Evolutionary conservation across 2,329 filamentous ascomycete species (phyloP), one percentile per base, ranked within the genome.

Genomic region (Fusarium sambucinum): DNA sequence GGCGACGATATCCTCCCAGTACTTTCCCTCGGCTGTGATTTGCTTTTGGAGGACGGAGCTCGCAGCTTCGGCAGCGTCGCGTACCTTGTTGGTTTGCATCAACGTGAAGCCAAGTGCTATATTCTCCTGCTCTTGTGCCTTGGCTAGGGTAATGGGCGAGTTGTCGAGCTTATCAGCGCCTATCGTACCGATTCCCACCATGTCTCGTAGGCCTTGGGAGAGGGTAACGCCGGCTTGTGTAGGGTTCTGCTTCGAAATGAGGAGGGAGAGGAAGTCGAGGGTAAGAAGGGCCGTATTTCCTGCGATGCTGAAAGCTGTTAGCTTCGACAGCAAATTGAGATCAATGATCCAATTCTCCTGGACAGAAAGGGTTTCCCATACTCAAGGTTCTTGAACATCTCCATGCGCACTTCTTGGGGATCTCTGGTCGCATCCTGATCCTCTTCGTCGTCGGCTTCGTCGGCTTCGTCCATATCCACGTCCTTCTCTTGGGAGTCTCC

Each of bases 1-100:
- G 12, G 89, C 87, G 46, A 97, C 82, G 4, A 98, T 87, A 72
- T 97, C 91, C 56, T 91, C 87, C 96, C 96, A 99, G 78, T 97
- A 99, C 72, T 86, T 90, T 3, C 90, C 90, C 81, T 99, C 96
- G 30, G 89, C 87, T 12, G 87, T 85, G 33, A 96, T 91, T 77
- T 97, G 94, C 13, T 86, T 87, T 71, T 93, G 87, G 14, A 99
- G 80, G 40, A 92, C 86, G 27, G 86, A 84, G 1, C 92, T 91
- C 6, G 94, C 90, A 12, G 88, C 85, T 16, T 93, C 81, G 23
- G 97, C 86, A 35, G 90, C 89, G 71, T 92, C 90, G 2, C 93
- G 89, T 5, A 92, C 90, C 33, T 87, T 86, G 72, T 92, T 89
- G 69, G 97, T 88, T 45, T 90, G 90, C 73, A 94, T 88, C 66